Percentiles rank a stretch among this genome's conserved stretches.
Evolutionary conservation across 495 filamentous ascomycete genomes (phyloP).

Genomic region (Chaetomium tenue): DNA sequence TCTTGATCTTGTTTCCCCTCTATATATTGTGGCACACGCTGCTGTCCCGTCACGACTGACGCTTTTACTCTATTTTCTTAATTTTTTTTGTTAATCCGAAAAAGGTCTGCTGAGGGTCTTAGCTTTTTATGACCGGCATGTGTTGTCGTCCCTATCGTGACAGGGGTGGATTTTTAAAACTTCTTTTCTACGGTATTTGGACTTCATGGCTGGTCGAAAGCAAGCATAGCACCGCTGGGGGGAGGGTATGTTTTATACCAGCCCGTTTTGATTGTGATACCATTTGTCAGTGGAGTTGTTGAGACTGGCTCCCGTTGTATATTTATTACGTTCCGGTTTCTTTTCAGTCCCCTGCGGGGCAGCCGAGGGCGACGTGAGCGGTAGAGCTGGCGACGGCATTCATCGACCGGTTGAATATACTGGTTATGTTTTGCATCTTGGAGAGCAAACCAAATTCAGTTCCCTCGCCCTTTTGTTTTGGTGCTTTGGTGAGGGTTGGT

Average conservation of each 20-base stretch:
- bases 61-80: not conserved
- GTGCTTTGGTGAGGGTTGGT: not conserved
- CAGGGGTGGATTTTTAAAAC: not conserved
- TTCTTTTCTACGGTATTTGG: not conserved
- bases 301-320: not conserved
- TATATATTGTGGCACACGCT: constrained; percentile 6
- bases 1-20: not conserved
- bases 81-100: not conserved
- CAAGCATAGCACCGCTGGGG: not conserved
- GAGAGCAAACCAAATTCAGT: not conserved
- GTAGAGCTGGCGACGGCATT: not conserved
- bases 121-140: constrained; percentile 4
- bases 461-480: not conserved
- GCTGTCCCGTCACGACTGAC: constrained; percentile 25
- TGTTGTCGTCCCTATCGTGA: not conserved
- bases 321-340: not conserved
- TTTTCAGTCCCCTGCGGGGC: not conserved
- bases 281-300: not conserved
- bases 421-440: not conserved
- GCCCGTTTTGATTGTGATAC: constrained; percentile 3
- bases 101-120: constrained; percentile 1
- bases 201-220: not conserved
- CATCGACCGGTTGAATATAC: not conserved
- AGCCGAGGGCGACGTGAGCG: not conserved
- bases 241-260: not conserved